phyloP scores from a whole-genome alignment of 208 protist species.

The Leishmania amazonensis region DNA sequence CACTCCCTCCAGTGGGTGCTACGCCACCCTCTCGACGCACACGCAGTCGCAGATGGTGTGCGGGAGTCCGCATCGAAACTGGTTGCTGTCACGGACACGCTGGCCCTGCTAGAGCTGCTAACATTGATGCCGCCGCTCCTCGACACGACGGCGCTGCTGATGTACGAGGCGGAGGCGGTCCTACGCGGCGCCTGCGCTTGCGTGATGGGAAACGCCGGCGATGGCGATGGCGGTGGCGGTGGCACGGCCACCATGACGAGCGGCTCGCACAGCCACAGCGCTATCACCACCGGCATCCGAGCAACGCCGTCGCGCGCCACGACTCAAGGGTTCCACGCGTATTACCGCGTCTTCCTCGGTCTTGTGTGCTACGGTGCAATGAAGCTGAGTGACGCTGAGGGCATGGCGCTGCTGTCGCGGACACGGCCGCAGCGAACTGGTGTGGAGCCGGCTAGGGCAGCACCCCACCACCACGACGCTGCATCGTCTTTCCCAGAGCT shows the following conservation, averaged over 20 bases:
- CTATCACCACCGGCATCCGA: not conserved
- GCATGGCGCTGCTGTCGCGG: not conserved
- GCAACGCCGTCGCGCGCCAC: not conserved
- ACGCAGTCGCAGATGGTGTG: not conserved
- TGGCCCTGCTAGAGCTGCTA: constrained; percentile 28
- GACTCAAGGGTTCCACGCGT: constrained; percentile 4
- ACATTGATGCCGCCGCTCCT: constrained; percentile 26
- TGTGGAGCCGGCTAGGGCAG: not conserved
- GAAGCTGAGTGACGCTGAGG: constrained; percentile 11
- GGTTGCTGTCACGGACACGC: constrained; percentile 6
- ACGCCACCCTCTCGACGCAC: not conserved
- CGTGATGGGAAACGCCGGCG: constrained; percentile 1
- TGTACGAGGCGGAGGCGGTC: constrained; percentile 21
- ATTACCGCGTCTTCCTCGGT: constrained; percentile 25
- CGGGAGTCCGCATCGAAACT: not conserved
- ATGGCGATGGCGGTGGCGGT: not conserved
- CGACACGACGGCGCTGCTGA: constrained; percentile 5
- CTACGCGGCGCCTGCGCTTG: constrained; percentile 17
- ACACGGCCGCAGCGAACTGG: not conserved
- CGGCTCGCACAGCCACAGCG: not conserved
- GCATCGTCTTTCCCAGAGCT: not conserved
- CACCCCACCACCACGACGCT: not conserved
- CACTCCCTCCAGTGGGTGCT: constrained; percentile 27
- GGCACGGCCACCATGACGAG: not conserved
- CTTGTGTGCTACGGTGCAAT: constrained; percentile 19